Evolutionary conservation across 2,329 filamentous ascomycete genomes (phyloP).

Genomic region (Verticillium albo-atrum): DNA sequence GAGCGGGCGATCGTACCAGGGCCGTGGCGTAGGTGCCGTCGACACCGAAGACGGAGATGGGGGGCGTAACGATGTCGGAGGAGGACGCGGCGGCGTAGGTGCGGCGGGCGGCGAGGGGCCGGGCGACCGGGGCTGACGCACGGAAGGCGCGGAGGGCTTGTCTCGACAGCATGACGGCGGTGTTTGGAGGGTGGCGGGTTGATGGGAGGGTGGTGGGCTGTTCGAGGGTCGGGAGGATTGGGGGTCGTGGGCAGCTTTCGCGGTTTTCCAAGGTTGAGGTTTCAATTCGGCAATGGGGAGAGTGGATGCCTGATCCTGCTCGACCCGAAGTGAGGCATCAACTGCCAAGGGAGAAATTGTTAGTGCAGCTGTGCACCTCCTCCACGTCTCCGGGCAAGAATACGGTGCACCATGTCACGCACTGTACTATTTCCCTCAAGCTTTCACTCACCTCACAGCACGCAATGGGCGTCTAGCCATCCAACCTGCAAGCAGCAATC

Average conservation of each 20-base stretch:
- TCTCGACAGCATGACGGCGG: conserved; percentile 54
- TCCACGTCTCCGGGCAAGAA: too few species aligned
- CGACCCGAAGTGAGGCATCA: conserved; percentile 27
- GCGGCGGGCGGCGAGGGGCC: conserved; percentile 56
- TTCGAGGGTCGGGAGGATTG: conserved; percentile 11
- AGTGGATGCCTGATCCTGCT: conserved; percentile 31
- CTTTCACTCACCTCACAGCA: too few species aligned
- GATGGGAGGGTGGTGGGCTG: conserved; percentile 14
- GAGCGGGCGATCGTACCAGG: conserved; percentile 65
- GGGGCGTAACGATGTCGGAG: conserved; percentile 69
- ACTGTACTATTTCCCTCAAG: too few species aligned
- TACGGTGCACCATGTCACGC: too few species aligned
- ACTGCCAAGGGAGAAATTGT: conserved; percentile 12
- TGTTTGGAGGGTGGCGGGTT: conserved; percentile 9
- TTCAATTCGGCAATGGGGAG: conserved; percentile 36
- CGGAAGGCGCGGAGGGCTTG: conserved; percentile 52
- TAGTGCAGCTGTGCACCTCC: neutral
- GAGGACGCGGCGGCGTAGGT: conserved; percentile 70
- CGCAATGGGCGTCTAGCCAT: too few species aligned
- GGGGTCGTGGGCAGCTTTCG: conserved; percentile 9
- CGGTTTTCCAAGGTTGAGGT: conserved; percentile 27
- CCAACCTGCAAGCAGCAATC: neutral
- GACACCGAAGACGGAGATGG: conserved; percentile 87
- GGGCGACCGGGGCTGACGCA: conserved; percentile 50
- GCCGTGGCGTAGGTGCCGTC: conserved; percentile 98